phyloP scores from a whole-genome alignment of 176 grass and related monocot species.

The Sorghum bicolor region Sorghum_bicolor_NCBIv3 NC_012875.2:475001-475500 shows the following conservation, averaged over 20 bases:
- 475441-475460: slow-evolving; percentile 87
- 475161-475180: neutral
- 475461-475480: slow-evolving; percentile 75
- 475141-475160: slow-evolving; percentile 41
- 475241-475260: neutral
- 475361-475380: neutral
- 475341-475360: neutral
- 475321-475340: neutral
- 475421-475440: slow-evolving; percentile 91
- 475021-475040: slow-evolving; percentile 19
- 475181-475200: neutral
- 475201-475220: neutral
- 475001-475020: slow-evolving; percentile 21
- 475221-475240: neutral
- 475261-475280: neutral
- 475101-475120: slow-evolving; percentile 94
- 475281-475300: neutral
- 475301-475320: neutral
- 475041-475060: slow-evolving; percentile 17
- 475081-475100: slow-evolving; percentile 78
- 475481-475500: neutral
- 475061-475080: slow-evolving; percentile 20
- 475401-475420: slow-evolving; percentile 31
- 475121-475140: slow-evolving; percentile 91
- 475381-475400: neutral